Conservation (phyloP, 495 filamentous ascomycete genomes). For the Podospora conica region DNA sequence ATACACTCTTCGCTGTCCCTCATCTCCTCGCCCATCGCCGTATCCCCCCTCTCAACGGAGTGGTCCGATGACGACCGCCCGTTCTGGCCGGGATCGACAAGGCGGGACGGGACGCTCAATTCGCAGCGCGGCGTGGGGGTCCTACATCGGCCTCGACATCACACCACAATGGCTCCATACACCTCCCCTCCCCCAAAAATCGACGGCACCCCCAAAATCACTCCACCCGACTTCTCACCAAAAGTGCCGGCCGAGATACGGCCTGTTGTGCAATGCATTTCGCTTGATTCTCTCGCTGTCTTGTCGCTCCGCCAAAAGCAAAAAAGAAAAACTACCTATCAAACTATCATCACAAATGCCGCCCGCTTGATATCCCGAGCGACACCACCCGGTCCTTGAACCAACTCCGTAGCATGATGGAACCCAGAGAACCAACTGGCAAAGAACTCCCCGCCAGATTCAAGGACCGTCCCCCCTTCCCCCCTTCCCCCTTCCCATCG, state of each 20-base stretch:
- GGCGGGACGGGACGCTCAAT: not conserved
- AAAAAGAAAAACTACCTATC: not conserved
- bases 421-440: not conserved
- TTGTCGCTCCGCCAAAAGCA: not conserved
- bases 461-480: not conserved
- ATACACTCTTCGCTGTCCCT: not conserved
- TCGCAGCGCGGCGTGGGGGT: not conserved
- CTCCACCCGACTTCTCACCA: not conserved
- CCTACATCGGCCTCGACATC: not conserved
- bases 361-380: not conserved
- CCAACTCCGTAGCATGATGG: not conserved
- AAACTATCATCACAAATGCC: not conserved
- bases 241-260: not conserved
- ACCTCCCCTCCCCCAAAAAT: not conserved
- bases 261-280: not conserved
- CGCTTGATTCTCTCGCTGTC: not conserved
- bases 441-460: not conserved
- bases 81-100: not conserved
- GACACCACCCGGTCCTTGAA: not conserved
- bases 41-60: not conserved
- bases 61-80: not conserved
- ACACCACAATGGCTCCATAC: not conserved
- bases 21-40: not conserved
- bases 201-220: not conserved
- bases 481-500: slow-evolving; percentile 2